Evolutionary conservation across 176 grass and related monocot species (phyloP).

Genomic region (Phragmites australis): DNA sequence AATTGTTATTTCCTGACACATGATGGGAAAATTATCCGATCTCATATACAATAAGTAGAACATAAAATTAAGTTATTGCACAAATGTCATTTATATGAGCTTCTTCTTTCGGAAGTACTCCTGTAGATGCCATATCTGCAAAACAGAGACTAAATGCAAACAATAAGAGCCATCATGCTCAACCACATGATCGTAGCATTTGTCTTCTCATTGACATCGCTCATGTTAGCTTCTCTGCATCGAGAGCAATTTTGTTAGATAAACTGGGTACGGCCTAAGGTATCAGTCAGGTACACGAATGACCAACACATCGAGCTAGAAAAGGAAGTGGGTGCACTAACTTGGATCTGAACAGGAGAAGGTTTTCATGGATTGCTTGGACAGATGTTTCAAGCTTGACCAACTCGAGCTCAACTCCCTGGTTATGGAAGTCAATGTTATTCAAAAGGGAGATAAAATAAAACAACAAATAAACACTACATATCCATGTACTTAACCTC

Average conservation of each 20-base stretch:
- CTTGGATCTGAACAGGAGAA: slow-evolving; percentile 63
- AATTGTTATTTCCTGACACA: slow-evolving; percentile 7
- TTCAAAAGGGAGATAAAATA: slow-evolving; percentile 4
- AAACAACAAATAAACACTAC: neutral
- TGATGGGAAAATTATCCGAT: neutral
- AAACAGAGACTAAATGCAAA: slow-evolving; percentile 64
- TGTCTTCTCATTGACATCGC: slow-evolving; percentile 60
- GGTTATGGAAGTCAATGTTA: slow-evolving; percentile 20
- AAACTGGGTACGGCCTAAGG: neutral
- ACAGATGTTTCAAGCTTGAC: slow-evolving; percentile 67
- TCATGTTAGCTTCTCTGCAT: slow-evolving; percentile 70
- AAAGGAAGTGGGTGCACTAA: slow-evolving; percentile 34
- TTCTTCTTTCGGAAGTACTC: slow-evolving; percentile 83
- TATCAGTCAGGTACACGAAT: neutral
- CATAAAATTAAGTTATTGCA: slow-evolving; percentile 3
- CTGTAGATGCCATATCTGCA: slow-evolving; percentile 62
- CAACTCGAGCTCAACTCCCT: slow-evolving; percentile 84
- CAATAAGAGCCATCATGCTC: slow-evolving; percentile 56
- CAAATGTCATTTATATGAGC: slow-evolving; percentile 50
- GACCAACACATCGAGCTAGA: neutral
- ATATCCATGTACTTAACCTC: slow-evolving; percentile 50
- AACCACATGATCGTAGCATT: slow-evolving; percentile 68
- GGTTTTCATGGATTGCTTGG: slow-evolving; percentile 60
- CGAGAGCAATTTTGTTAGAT: neutral
- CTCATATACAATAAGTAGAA: slow-evolving; percentile 24